Conservation (phyloP, 495 filamentous ascomycete species). For the Pseudotulostoma volvatum region DNA sequence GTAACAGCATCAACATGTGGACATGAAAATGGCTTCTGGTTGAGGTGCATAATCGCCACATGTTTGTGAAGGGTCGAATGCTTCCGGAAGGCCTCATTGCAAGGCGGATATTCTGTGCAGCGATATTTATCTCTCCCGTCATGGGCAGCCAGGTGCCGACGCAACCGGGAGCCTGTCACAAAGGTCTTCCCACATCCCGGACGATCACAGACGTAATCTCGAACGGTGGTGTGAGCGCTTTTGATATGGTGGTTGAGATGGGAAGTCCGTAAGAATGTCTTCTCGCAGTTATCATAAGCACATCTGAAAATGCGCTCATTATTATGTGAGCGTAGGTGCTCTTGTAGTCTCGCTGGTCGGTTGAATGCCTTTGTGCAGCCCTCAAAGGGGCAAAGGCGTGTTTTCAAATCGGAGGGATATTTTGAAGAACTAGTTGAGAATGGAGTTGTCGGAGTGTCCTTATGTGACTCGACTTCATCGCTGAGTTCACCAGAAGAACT, state of each 20-base stretch:
- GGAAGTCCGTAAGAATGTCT: conserved; percentile 64
- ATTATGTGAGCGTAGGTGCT: conserved; percentile 64
- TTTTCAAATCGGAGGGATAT: conserved; percentile 57
- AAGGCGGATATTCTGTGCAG: conserved; percentile 60
- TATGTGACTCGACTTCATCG: conserved; percentile 18
- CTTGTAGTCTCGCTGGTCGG: conserved; percentile 59
- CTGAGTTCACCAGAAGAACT: conserved; percentile 14
- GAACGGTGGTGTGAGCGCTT: conserved; percentile 56
- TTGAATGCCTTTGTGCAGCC: conserved; percentile 75
- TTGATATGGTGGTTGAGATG: conserved; percentile 75
- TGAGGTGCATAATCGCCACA: conserved; percentile 54
- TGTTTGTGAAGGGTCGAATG: conserved; percentile 75
- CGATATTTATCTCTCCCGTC: conserved; percentile 49
- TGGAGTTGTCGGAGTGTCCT: conserved; percentile 35
- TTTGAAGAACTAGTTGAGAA: conserved; percentile 38
- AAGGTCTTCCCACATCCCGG: conserved; percentile 67
- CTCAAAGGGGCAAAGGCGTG: conserved; percentile 48
- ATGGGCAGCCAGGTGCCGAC: conserved; percentile 50
- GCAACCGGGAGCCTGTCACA: conserved; percentile 53
- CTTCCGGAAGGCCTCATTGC: conserved; percentile 70
- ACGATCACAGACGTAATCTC: conserved; percentile 52
- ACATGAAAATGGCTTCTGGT: conserved; percentile 52
- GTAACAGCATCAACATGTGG: conserved; percentile 37
- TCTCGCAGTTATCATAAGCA: conserved; percentile 49
- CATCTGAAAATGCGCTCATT: conserved; percentile 64